Evolutionary conservation across 768 basidiomycete genomes (phyloP).

Genomic region (Lentinula guzmanii): DNA sequence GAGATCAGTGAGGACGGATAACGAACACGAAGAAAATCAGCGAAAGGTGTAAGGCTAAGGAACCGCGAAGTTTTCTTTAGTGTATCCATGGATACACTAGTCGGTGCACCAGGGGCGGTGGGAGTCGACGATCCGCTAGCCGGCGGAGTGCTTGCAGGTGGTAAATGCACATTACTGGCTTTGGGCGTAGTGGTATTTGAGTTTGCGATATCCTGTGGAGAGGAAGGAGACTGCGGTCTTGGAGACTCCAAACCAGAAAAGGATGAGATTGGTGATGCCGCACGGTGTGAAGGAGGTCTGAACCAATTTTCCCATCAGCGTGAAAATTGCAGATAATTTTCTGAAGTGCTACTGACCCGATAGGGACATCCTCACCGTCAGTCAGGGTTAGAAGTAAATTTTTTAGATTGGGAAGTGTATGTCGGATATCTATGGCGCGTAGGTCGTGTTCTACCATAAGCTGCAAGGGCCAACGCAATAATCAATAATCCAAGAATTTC

Average conservation of each 20-base stretch:
- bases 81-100: constrained; percentile 27
- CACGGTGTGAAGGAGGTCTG: constrained; percentile 14
- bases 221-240: constrained; percentile 15
- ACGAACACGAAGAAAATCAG: constrained; percentile 58
- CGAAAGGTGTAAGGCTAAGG: constrained; percentile 53
- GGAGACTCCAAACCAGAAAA: constrained; percentile 18
- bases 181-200: constrained; percentile 27
- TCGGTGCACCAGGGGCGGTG: constrained; percentile 17
- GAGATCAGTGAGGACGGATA: constrained; percentile 38
- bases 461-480: constrained; percentile 31
- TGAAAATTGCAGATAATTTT: not conserved
- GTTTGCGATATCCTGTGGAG: constrained; percentile 11
- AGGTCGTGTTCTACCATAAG: constrained; percentile 89
- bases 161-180: constrained; percentile 19
- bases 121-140: constrained; percentile 57
- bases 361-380: constrained; percentile 53
- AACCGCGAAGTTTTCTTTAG: constrained; percentile 38
- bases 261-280: constrained; percentile 22
- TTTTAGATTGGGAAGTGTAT: constrained; percentile 96
- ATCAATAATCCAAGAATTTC: constrained; percentile 3
- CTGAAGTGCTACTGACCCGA: constrained; percentile 4
- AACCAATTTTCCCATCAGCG: not conserved
- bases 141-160: constrained; percentile 36
- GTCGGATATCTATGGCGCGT: constrained; percentile 86
- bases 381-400: constrained; percentile 85